phyloP scores from a whole-genome alignment of 2,329 filamentous ascomycete genomes.

The Talaromyces sp. region DNA sequence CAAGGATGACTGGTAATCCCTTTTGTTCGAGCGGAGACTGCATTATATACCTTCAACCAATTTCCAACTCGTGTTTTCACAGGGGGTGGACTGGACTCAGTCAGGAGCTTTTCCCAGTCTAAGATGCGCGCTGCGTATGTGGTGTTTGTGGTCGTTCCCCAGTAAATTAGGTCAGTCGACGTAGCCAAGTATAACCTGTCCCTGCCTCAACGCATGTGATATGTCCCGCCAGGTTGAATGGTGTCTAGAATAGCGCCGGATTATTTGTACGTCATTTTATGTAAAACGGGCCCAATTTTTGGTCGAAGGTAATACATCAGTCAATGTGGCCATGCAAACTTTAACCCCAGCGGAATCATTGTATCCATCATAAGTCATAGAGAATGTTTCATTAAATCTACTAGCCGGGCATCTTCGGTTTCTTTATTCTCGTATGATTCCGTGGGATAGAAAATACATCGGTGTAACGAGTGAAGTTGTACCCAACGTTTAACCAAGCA shows the following conservation, averaged over 20 bases:
- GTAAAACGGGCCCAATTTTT: constrained; percentile 18
- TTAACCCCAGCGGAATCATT: constrained; percentile 21
- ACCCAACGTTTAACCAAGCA: constrained; percentile 31
- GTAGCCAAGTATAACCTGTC: constrained; percentile 24
- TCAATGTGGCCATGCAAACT: constrained; percentile 31
- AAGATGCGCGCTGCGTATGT: constrained; percentile 20
- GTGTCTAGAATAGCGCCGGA: constrained; percentile 19
- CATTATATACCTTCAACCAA: constrained; percentile 28
- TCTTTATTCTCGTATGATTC: constrained; percentile 26
- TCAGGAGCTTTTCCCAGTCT: constrained; percentile 26
- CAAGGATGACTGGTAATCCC: constrained; percentile 20
- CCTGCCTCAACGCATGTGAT: constrained; percentile 31
- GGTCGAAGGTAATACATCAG: constrained; percentile 29
- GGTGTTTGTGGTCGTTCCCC: constrained; percentile 14
- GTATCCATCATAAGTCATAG: constrained; percentile 33
- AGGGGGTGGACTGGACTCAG: constrained; percentile 26
- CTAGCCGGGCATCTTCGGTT: constrained; percentile 31
- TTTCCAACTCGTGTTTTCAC: constrained; percentile 27
- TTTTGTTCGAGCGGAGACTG: constrained; percentile 13
- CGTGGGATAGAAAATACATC: constrained; percentile 26
- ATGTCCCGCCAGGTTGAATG: constrained; percentile 21
- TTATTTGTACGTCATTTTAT: constrained; percentile 9
- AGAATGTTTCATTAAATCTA: constrained; percentile 32
- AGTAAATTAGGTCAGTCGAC: constrained; percentile 26
- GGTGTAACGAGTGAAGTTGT: constrained; percentile 27